A percentile compares a stretch with the other conserved stretches of the same genome.
Conservation (phyloP, 495 filamentous ascomycete species). For the Neurospora sp. region DNA sequence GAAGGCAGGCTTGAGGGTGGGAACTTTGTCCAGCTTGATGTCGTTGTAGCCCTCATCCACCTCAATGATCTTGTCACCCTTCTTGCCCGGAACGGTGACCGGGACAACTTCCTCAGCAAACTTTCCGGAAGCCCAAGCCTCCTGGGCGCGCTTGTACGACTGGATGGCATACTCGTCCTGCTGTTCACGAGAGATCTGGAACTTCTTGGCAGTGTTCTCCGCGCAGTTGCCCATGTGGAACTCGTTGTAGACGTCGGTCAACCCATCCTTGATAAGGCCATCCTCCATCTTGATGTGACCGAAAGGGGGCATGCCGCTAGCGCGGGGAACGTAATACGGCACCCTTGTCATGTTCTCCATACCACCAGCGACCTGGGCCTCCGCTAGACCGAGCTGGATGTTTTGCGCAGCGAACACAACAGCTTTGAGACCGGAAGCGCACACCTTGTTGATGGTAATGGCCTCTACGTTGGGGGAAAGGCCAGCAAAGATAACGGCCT, state of each 20-base stretch:
- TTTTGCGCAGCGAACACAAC: conserved; percentile 85
- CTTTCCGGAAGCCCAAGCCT: conserved; percentile 69
- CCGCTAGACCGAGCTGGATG: conserved; percentile 79
- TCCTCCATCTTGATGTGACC: conserved; percentile 82
- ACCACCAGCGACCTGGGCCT: conserved; percentile 83
- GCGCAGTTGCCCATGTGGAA: conserved; percentile 98
- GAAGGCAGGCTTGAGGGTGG: conserved; percentile 84
- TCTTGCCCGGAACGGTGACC: conserved; percentile 73
- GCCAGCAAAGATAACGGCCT: conserved; percentile 82
- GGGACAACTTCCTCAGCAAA: conserved; percentile 84
- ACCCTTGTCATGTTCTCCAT: conserved; percentile 97
- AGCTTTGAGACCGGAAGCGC: conserved; percentile 87
- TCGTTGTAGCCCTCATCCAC: conserved; percentile 84
- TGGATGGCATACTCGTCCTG: conserved; percentile 88
- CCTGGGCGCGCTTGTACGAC: conserved; percentile 78
- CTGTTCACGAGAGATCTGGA: conserved; percentile 64
- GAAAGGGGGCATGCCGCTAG: conserved; percentile 66
- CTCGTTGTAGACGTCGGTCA: conserved; percentile 94
- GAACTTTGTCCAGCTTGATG: conserved; percentile 74
- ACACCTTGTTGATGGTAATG: conserved; percentile 94
- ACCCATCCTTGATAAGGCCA: conserved; percentile 86
- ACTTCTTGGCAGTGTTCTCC: conserved; percentile 89
- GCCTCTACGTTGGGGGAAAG: conserved; percentile 70
- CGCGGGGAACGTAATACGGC: conserved; percentile 79
- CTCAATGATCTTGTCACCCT: conserved; percentile 67